Conservation (phyloP, 805 yeast species). For the Saccharomyces cerevisiae region DNA sequence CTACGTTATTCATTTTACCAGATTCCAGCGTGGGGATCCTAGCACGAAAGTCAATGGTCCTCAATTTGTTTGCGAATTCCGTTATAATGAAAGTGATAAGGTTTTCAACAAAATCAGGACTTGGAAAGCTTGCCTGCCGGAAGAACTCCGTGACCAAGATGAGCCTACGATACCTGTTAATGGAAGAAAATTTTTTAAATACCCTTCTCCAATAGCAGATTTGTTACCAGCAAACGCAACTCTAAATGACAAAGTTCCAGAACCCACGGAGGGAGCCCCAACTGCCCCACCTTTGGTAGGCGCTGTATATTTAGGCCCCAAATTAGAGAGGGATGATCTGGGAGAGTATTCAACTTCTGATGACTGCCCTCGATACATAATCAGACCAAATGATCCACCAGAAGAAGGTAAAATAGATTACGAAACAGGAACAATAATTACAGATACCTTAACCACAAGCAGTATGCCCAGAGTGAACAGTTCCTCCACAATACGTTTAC, state of each 20-base stretch:
- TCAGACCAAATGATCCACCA: constrained; percentile 37
- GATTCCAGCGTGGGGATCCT: constrained; percentile 92
- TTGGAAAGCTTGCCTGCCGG: constrained; percentile 98
- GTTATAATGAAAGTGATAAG: constrained; percentile 86
- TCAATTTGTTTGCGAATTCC: constrained; percentile 85
- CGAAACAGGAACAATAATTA: constrained; percentile 26
- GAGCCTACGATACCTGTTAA: constrained; percentile 71
- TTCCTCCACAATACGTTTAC: constrained; percentile 13
- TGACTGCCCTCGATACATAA: constrained; percentile 37
- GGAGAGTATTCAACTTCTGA: constrained; percentile 59
- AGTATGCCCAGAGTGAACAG: constrained; percentile 19
- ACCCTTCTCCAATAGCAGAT: constrained; percentile 78
- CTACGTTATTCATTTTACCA: constrained; percentile 87
- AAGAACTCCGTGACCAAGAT: constrained; percentile 78
- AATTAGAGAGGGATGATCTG: constrained; percentile 70
- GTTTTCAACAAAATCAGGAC: constrained; percentile 91
- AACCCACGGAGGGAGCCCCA: constrained; percentile 69
- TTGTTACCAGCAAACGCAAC: constrained; percentile 68
- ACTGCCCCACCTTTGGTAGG: constrained; percentile 92
- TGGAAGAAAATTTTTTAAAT: constrained; percentile 59
- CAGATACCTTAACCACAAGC: constrained; percentile 12
- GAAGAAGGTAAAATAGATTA: constrained; percentile 30
- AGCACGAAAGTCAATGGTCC: constrained; percentile 72
- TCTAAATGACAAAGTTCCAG: constrained; percentile 70
- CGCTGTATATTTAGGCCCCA: constrained; percentile 74